phyloP scores from a whole-genome alignment of 805 yeast species.

The Candida tibetensis region DNA sequence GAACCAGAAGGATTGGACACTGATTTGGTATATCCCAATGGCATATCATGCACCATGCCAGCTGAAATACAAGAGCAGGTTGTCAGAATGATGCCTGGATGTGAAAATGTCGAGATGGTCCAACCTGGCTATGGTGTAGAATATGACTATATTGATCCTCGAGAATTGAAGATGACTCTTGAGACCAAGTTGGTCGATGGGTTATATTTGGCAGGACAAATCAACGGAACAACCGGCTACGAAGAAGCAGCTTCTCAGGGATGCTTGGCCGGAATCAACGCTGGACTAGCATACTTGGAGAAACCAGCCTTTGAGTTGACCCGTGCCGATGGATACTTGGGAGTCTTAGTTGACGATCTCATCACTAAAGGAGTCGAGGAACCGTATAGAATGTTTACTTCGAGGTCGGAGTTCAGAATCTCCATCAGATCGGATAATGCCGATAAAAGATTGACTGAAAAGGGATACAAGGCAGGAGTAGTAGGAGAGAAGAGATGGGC shows the following conservation, averaged over 20 bases:
- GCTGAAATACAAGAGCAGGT: constrained; percentile 80
- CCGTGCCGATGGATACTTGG: constrained; percentile 85
- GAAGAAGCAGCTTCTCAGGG: constrained; percentile 99
- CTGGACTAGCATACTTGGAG: constrained; percentile 57
- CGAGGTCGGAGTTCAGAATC: constrained; percentile 89
- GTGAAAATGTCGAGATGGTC: constrained; percentile 80
- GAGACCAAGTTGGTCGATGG: constrained; percentile 82
- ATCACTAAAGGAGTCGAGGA: constrained; percentile 95
- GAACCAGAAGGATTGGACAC: constrained; percentile 95
- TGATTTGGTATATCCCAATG: constrained; percentile 91
- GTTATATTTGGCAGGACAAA: constrained; percentile 90
- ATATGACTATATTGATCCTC: constrained; percentile 93
- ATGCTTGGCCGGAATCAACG: constrained; percentile 90
- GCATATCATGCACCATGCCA: constrained; percentile 95
- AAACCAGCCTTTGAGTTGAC: constrained; percentile 51
- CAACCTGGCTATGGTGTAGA: constrained; percentile 99
- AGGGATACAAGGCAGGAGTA: constrained; percentile 65
- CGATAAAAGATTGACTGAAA: constrained; percentile 72
- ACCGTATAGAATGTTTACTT: constrained; percentile 97
- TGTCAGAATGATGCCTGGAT: constrained; percentile 78
- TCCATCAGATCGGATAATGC: constrained; percentile 94
- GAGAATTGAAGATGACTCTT: constrained; percentile 72
- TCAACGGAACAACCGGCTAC: constrained; percentile 97
- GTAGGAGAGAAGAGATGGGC: constrained; percentile 59
- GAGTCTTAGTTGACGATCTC: constrained; percentile 90